phyloP scores from a whole-genome alignment of 1,284 basidiomycete species.

The Cerrena zonata region DNA sequence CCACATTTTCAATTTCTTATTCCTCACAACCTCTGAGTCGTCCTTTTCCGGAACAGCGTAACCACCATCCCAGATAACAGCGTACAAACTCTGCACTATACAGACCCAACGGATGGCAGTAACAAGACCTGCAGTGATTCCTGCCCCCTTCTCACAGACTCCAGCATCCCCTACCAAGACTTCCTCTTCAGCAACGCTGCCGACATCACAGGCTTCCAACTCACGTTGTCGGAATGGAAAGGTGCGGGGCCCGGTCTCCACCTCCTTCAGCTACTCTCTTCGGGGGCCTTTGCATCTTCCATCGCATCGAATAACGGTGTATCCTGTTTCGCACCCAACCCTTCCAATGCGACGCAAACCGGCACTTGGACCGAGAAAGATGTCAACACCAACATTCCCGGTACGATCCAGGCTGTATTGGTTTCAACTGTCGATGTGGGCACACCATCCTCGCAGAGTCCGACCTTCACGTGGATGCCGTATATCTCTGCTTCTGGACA shows the following conservation, averaged over 20 bases:
- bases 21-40: constrained; percentile 6
- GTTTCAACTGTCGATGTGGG: constrained; percentile 64
- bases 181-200: constrained; percentile 70
- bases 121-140: constrained; percentile 65
- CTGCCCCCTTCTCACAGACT: constrained; percentile 73
- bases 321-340: constrained; percentile 71
- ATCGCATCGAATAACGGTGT: constrained; percentile 52
- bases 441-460: constrained; percentile 52
- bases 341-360: constrained; percentile 58
- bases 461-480: constrained; percentile 84
- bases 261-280: constrained; percentile 83
- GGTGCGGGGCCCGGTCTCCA: constrained; percentile 81
- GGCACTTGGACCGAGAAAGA: constrained; percentile 66
- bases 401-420: constrained; percentile 73
- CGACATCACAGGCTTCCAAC: constrained; percentile 75
- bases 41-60: constrained; percentile 45
- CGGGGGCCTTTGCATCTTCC: constrained; percentile 81
- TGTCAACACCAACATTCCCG: constrained; percentile 69
- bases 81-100: constrained; percentile 69
- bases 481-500: constrained; percentile 83
- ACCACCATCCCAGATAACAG: constrained; percentile 85
- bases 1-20: not conserved
- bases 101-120: constrained; percentile 70
- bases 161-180: constrained; percentile 79
- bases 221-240: constrained; percentile 73